Conservation (phyloP, 352 stramenopile species). For the Peronospora belbahrii region DNA sequence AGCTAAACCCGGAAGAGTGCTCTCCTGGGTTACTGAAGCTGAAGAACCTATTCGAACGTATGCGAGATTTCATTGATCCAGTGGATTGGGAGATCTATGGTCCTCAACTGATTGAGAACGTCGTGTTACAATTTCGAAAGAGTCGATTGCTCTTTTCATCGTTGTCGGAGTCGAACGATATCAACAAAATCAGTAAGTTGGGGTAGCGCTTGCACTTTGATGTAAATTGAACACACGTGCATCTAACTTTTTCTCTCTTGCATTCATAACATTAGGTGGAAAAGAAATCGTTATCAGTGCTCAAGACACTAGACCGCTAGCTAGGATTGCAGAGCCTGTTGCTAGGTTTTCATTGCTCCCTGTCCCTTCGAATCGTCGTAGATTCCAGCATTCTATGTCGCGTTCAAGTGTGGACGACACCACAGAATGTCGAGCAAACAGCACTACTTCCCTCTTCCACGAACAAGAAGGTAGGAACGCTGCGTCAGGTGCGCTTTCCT, state of each 20-base stretch:
- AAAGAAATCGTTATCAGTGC: conserved; percentile 61
- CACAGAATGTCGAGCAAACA: conserved; percentile 25
- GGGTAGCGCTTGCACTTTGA: not conserved
- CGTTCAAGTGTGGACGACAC: conserved; percentile 25
- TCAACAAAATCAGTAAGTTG: conserved; percentile 77
- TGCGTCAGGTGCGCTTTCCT: conserved; percentile 22
- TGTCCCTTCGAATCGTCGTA: conserved; percentile 46
- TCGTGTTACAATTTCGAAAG: conserved; percentile 81
- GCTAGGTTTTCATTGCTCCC: conserved; percentile 75
- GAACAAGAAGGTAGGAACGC: conserved; percentile 24
- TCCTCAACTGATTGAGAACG: conserved; percentile 77
- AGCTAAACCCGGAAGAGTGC: conserved; percentile 50
- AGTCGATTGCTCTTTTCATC: conserved; percentile 82
- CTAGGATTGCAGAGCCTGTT: conserved; percentile 67
- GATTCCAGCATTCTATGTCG: conserved; percentile 38
- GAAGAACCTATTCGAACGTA: conserved; percentile 60
- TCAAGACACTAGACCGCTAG: conserved; percentile 58
- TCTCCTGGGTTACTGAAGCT: conserved; percentile 46
- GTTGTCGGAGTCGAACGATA: conserved; percentile 72
- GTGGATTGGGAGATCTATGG: conserved; percentile 88
- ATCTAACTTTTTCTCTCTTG: conserved; percentile 10
- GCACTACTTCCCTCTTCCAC: conserved; percentile 34
- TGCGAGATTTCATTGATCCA: conserved; percentile 79
- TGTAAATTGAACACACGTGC: too few species aligned
- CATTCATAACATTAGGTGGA: conserved; percentile 43